phyloP scores from a whole-genome alignment of 345 rosid species.

The Mercurialis annua region DNA sequence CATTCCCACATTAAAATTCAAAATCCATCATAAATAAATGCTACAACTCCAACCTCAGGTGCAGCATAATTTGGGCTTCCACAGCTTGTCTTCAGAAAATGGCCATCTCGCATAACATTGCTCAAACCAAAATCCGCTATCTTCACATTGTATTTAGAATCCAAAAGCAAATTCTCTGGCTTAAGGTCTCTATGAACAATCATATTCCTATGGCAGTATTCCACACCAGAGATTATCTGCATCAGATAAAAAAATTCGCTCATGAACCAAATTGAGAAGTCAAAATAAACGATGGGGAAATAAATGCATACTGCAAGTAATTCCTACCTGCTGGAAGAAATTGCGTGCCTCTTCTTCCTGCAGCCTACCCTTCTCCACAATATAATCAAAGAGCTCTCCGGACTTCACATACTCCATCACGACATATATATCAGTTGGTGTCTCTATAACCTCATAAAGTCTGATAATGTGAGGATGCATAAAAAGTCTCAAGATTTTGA shows the following conservation, averaged over 20 bases:
- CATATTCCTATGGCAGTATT: slow-evolving; percentile 87
- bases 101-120: slow-evolving; percentile 94
- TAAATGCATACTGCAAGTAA: slow-evolving; percentile 4
- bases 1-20: slow-evolving; percentile 1
- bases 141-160: slow-evolving; percentile 83
- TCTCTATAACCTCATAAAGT: slow-evolving; percentile 92
- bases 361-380: slow-evolving; percentile 83
- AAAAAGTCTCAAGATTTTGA: slow-evolving; percentile 81
- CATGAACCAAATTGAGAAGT: slow-evolving; percentile 1
- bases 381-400: slow-evolving; percentile 95
- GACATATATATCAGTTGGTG: slow-evolving; percentile 67
- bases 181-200: slow-evolving; percentile 96
- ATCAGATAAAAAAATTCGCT: slow-evolving; percentile 19
- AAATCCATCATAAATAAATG: slow-evolving; percentile 2
- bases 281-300: background rate
- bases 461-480: slow-evolving; percentile 96
- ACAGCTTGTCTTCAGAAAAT: slow-evolving; percentile 86
- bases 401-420: slow-evolving; percentile 92
- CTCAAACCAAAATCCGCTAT: slow-evolving; percentile 98
- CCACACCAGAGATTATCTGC: slow-evolving; percentile 93
- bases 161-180: slow-evolving; percentile 93
- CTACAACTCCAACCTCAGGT: slow-evolving; percentile 53
- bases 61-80: slow-evolving; percentile 99
- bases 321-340: slow-evolving; percentile 85
- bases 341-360: slow-evolving; percentile 94